These are phyloP conservation scores for Begonia fuchsioides DNA, from an alignment of 306 rosid genomes.

Conservation along the genomic window DNA sequence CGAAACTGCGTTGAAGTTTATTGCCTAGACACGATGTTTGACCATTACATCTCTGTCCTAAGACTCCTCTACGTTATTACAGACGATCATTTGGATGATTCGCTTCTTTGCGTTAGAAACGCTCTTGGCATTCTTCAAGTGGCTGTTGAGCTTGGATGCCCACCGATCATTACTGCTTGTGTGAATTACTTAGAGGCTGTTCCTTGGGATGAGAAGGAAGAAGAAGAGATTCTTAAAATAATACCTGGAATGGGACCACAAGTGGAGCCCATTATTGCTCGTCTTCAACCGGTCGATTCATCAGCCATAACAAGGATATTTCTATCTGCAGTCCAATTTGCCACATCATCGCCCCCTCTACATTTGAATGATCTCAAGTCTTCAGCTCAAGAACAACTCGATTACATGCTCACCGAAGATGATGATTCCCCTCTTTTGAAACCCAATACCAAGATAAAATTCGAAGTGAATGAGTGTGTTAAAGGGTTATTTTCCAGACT, in stretches of 20 bases:
- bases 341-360: slow-evolving; percentile 58
- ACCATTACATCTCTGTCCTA: slow-evolving; percentile 59
- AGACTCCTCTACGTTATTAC: slow-evolving; percentile 47
- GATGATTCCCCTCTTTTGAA: slow-evolving; percentile 65
- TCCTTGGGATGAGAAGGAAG: slow-evolving; percentile 92
- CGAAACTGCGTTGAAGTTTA: slow-evolving; percentile 76
- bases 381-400: slow-evolving; percentile 87
- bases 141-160: slow-evolving; percentile 70
- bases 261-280: slow-evolving; percentile 70
- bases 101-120: slow-evolving; percentile 74
- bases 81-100: slow-evolving; percentile 47
- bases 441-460: slow-evolving; percentile 47
- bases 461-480: slow-evolving; percentile 54
- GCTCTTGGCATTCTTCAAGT: slow-evolving; percentile 71
- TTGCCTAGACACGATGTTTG: slow-evolving; percentile 66
- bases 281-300: slow-evolving; percentile 74
- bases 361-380: slow-evolving; percentile 58
- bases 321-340: slow-evolving; percentile 55
- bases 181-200: slow-evolving; percentile 85
- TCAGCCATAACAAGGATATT: slow-evolving; percentile 41
- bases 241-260: slow-evolving; percentile 60
- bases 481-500: slow-evolving; percentile 46
- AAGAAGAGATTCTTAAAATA: slow-evolving; percentile 72
- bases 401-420: slow-evolving; percentile 91
- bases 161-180: slow-evolving; percentile 44